Conservation (phyloP, 306 rosid species). For the Quillaja saponaria region DNA sequence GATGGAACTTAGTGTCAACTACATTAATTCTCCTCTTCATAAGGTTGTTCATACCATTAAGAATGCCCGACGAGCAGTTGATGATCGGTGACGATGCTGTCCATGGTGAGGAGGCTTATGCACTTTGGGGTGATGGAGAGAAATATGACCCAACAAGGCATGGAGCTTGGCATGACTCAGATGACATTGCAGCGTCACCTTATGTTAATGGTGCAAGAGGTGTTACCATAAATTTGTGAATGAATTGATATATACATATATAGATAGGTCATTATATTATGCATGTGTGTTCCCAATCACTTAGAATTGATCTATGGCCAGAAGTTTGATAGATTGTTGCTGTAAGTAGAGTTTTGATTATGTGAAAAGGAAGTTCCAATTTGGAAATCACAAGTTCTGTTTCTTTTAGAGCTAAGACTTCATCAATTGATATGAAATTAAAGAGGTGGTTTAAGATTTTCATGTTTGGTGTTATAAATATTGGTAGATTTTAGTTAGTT, state of each 20-base stretch:
- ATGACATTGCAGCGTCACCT: constrained; percentile 48
- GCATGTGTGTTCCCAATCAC: neutral
- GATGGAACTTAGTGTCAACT: constrained; percentile 89
- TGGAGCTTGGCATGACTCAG: constrained; percentile 45
- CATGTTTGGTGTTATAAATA: too few species aligned
- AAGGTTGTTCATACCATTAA: constrained; percentile 64
- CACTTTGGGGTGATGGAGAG: constrained; percentile 98
- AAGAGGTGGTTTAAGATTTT: too few species aligned
- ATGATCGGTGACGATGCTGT: constrained; percentile 90
- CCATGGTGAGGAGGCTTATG: constrained; percentile 97
- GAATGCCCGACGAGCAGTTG: constrained; percentile 86
- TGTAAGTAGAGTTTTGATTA: constrained; percentile 36
- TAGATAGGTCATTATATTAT: neutral
- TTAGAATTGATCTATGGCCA: constrained; percentile 9
- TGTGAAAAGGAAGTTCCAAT: neutral
- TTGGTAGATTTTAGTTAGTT: too few species aligned
- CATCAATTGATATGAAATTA: too few species aligned
- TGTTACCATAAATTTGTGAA: constrained; percentile 65
- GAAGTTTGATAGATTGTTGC: neutral
- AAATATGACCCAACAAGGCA: constrained; percentile 81
- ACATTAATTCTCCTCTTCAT: constrained; percentile 68
- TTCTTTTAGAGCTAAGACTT: too few species aligned
- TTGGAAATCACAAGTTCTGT: neutral
- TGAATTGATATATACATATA: too few species aligned
- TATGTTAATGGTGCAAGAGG: constrained; percentile 92